Evolutionary conservation across 106 monocot genomes (phyloP).

Genomic region (Amphibolis antarctica): DNA sequence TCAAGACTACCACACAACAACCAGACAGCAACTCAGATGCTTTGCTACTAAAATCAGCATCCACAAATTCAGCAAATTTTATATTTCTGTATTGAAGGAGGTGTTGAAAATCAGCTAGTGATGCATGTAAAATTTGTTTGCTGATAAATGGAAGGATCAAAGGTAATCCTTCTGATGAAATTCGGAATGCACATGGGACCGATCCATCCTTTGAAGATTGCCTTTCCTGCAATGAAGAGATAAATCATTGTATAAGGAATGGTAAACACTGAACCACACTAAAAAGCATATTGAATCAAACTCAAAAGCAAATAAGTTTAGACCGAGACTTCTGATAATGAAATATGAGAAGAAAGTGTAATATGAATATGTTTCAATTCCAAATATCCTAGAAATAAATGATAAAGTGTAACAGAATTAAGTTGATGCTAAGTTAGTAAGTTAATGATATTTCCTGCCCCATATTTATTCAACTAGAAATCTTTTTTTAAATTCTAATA

Average conservation of each 20-base stretch:
- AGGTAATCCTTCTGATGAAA: slow-evolving; percentile 93
- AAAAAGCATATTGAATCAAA: too few species aligned
- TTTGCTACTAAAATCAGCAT: slow-evolving; percentile 44
- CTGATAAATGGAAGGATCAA: slow-evolving; percentile 75
- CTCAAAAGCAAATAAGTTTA: too few species aligned
- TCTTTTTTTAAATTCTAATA: too few species aligned
- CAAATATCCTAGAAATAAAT: too few species aligned
- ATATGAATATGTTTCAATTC: too few species aligned
- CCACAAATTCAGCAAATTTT: slow-evolving; percentile 71
- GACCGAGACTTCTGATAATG: too few species aligned
- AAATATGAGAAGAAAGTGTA: too few species aligned
- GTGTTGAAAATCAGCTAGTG: slow-evolving; percentile 59
- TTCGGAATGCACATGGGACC: slow-evolving; percentile 50
- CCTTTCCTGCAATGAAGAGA: slow-evolving; percentile 48
- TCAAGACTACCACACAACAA: slow-evolving; percentile 73
- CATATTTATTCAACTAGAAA: too few species aligned
- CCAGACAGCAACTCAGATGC: slow-evolving; percentile 47
- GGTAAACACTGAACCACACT: background rate
- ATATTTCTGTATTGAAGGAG: slow-evolving; percentile 66
- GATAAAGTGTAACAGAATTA: too few species aligned
- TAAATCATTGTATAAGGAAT: background rate
- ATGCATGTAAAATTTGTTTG: slow-evolving; percentile 65
- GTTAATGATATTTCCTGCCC: too few species aligned
- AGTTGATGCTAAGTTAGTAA: too few species aligned
- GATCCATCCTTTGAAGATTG: slow-evolving; percentile 62